Base-by-base conservation (phyloP, 2,329 filamentous ascomycete genomes). In the Pseudogymnoascus destructans region DNA sequence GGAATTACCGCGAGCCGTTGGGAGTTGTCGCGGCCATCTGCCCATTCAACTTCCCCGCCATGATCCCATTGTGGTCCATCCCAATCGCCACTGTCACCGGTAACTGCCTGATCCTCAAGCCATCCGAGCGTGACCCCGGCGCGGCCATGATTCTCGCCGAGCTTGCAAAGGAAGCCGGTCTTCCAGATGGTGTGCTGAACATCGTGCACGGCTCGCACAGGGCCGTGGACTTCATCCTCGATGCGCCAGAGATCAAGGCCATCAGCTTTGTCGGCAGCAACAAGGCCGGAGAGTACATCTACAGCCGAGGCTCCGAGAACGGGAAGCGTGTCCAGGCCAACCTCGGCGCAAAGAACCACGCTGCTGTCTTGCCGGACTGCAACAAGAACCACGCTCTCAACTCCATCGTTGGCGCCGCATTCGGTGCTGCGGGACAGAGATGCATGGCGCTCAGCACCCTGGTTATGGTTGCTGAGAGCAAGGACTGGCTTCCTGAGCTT, bases 11-110 rank as follows among this genome's bases (percentile, higher is more conserved):
- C 62, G 88, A 93, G 77, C 87, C 88, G 60, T 73, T 93, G 67
- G 88, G 88, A 58, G 84, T 93, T 32, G 84, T 87, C 42, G 87
- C 87, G 59, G 86, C 88, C 60, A 93, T 93, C 65, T 93, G 88
- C 77, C 88, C 88, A 1, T 93, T 93, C 70, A 93, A 93, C 77
- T 93, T 93, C 74, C 88, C 88, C 42, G 88, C 88, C 66, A 95
- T 95, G 88, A 93, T 95, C 70, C 89, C 88, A 3, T 78, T 95
- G n/a, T 95, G 88, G 88, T 89, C 81, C 61, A 90, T 95, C 62
- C 89, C 88, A 36, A 87, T 93, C 65, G 88, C 88, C 52, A 88
- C 87, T 42, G 81, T 91, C 25, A 89, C 86, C 15, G 88, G 88
- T 57, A 95, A 95, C 76, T 91, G 87, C 11, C 76, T 90, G 60